These are phyloP conservation scores for Pseudodiploospora longispora DNA, from an alignment of 2,329 filamentous ascomycete species.

Conservation along the genomic window DNA sequence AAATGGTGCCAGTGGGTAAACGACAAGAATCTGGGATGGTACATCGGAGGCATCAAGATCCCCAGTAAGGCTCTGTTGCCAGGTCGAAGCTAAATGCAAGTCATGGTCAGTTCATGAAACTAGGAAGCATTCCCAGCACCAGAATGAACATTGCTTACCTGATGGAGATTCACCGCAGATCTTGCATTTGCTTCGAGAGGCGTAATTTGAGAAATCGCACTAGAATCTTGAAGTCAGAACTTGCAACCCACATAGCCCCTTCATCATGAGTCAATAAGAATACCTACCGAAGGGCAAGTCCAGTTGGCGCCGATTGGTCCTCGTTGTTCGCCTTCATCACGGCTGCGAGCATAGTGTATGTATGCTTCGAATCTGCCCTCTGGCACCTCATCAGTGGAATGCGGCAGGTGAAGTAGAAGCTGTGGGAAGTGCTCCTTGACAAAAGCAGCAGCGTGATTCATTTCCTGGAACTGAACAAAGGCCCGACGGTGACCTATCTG, in stretches of 20 bases:
- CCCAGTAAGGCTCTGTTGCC: slow-evolving; percentile 35
- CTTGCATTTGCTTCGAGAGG: slow-evolving; percentile 30
- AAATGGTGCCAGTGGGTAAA: slow-evolving; percentile 62
- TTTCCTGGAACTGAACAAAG: slow-evolving; percentile 33
- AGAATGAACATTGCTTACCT: slow-evolving; percentile 17
- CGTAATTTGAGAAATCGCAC: slow-evolving; percentile 34
- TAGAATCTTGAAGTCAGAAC: slow-evolving; percentile 7
- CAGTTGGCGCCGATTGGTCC: slow-evolving; percentile 21
- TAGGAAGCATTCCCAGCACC: slow-evolving; percentile 21
- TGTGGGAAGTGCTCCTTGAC: slow-evolving; percentile 35
- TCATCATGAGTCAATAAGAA: background rate
- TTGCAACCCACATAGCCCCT: too few relatives aligned
- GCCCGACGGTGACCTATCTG: slow-evolving; percentile 30
- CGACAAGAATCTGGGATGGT: slow-evolving; percentile 67
- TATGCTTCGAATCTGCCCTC: slow-evolving; percentile 29
- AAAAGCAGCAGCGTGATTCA: slow-evolving; percentile 33
- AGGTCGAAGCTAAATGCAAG: slow-evolving; percentile 15
- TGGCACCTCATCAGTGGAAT: slow-evolving; percentile 30
- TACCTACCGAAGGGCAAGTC: slow-evolving; percentile 26
- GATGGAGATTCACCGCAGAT: slow-evolving; percentile 25
- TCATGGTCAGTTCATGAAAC: background rate
- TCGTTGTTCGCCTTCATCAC: slow-evolving; percentile 25
- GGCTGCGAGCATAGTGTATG: slow-evolving; percentile 33
- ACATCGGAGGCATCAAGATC: slow-evolving; percentile 42
- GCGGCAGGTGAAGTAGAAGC: slow-evolving; percentile 26